Base-by-base conservation (phyloP, 2,329 filamentous ascomycete genomes). In the Falciphora oryzae region DNA sequence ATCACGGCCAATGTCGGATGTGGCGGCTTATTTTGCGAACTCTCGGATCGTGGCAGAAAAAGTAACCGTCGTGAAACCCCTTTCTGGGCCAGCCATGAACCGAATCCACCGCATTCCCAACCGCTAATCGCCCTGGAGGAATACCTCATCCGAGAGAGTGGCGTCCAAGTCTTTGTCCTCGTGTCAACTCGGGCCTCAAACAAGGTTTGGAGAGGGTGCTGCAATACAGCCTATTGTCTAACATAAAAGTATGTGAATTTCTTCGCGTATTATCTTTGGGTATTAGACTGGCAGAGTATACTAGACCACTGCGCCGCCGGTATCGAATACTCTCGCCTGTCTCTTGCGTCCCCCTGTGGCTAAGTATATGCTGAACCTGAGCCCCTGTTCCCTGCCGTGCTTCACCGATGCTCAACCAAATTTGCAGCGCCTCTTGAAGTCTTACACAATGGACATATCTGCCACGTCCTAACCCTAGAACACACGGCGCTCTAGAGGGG, bases 171-270 rank as follows among this genome's bases (percentile, higher is more conserved):
- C 25, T 57, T 25, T 4, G 10, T 25, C 32, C 10, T 11, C 56
- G 56, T 57, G 27, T 25, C 56, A 22, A 57, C 18, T 22, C 16
- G 3, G 16, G 16, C 6, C 5, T 22, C 16, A 6, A 50, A 22
- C 38, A 50, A 18, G 2, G 6, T 18, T 50, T 7, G 38, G 16
- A 50, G 38, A 50, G 38, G 38, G 6, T 50, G 18, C 38, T 50
- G 18, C 18, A 18, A 18, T 8, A 22, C 16, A 22, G 38, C 38
- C 38, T 18, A 50, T 6, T 25, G 13, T 53, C 22, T 53, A 53
- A 58, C 27, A 58, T 58, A 31, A 58, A 29, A 16, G 57, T 31
- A 58, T 58, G 29, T 58, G 57, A 14, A 58, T 58, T 58, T 29
- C 57, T 58, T 31, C 57, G 57, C 25, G 25, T 58, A 58, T 58